Evolutionary conservation across 2,329 filamentous ascomycete species (phyloP).

Genomic region (Calonectria naviculata): DNA sequence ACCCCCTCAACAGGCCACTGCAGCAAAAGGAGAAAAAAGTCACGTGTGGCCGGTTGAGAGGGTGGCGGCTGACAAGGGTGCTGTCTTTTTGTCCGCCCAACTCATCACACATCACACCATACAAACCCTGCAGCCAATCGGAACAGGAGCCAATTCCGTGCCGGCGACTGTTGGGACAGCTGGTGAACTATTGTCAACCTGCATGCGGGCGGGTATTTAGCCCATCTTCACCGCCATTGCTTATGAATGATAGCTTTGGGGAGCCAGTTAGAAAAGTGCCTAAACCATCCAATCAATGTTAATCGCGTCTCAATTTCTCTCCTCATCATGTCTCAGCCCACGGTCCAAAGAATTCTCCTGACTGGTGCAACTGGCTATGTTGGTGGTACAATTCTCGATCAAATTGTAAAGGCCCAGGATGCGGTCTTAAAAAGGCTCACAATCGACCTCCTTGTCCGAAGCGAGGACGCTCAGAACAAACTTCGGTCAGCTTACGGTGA

Average conservation of each 20-base stretch:
- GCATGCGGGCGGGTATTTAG: not conserved
- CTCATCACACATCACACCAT: no score
- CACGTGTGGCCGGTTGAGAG: no score
- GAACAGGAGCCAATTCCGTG: no score
- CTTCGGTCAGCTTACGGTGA: slow-evolving; percentile 1
- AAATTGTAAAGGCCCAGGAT: not conserved
- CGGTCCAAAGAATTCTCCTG: not conserved
- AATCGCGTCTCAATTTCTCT: not conserved
- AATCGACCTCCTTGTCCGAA: slow-evolving; percentile 8
- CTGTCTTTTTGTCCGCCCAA: no score
- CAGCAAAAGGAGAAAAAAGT: no score
- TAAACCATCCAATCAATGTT: not conserved
- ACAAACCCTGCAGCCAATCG: no score
- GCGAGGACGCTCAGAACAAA: not conserved
- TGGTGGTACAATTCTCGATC: slow-evolving; percentile 9
- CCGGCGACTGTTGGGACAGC: no score
- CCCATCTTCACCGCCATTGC: not conserved
- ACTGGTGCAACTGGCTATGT: slow-evolving; percentile 12
- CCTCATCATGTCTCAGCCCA: not conserved
- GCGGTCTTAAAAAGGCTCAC: not conserved
- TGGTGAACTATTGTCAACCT: not conserved
- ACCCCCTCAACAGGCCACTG: not conserved
- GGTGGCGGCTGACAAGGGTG: no score
- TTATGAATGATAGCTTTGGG: not conserved
- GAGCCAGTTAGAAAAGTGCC: not conserved